phyloP scores from a whole-genome alignment of 2,329 filamentous ascomycete species.

The Xylaria sp. region DNA sequence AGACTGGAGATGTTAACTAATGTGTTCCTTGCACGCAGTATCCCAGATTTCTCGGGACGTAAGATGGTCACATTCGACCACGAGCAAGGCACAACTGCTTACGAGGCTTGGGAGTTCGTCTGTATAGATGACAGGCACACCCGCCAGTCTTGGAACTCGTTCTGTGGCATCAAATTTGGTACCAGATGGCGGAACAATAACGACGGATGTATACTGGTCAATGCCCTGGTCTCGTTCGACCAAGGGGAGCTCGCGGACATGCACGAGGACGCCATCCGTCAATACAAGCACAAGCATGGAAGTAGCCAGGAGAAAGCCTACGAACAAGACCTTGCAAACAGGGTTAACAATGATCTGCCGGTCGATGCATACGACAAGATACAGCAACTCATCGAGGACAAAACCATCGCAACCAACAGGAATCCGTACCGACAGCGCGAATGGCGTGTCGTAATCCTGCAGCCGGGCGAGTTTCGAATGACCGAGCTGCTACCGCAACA shows the following conservation, averaged over 20 bases:
- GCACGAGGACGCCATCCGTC: conserved; percentile 35
- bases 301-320: conserved; percentile 38
- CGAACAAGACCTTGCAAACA: conserved; percentile 43
- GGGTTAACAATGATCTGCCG: conserved; percentile 36
- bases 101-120: conserved; percentile 34
- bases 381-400: conserved; percentile 39
- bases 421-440: conserved; percentile 41
- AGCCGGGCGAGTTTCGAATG: conserved; percentile 40
- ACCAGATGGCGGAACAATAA: conserved; percentile 27
- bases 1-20: not conserved
- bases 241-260: conserved; percentile 42
- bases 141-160: conserved; percentile 22
- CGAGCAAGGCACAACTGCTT: conserved; percentile 22
- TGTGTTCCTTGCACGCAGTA: not conserved
- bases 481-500: conserved; percentile 42
- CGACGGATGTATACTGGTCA: conserved; percentile 33
- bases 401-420: conserved; percentile 37
- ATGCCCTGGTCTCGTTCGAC: conserved; percentile 32
- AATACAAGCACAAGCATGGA: conserved; percentile 29
- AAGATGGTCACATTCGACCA: conserved; percentile 23
- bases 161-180: conserved; percentile 39
- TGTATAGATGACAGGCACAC: conserved; percentile 6
- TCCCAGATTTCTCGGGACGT: conserved; percentile 19
- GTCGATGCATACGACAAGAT: conserved; percentile 34
- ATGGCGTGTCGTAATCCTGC: conserved; percentile 42